Evolutionary conservation across 2,329 filamentous ascomycete genomes (phyloP), one percentile per base, ranked within the genome.

Genomic region (Aschersonia sp.): DNA sequence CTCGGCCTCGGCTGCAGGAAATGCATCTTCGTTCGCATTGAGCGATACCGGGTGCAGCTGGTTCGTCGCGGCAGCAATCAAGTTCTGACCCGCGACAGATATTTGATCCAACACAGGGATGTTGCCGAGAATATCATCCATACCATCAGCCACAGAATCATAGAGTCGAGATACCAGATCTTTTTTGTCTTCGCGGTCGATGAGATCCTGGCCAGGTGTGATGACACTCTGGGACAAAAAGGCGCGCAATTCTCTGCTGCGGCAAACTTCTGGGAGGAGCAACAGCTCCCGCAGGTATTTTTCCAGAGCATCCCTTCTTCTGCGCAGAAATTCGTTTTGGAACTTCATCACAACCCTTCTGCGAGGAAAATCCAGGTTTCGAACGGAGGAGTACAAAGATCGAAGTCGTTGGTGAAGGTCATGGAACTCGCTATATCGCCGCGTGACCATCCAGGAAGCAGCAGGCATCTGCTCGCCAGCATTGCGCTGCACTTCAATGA

Each of bases 91-190:
- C 5, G 92, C 89, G 2, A 89, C 77, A 0, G 89, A 95, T 5
- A 98, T 77, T 61, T 97, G 92, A 57, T 98, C 92, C 31, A 98
- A 75, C 0, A 96, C 89, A 1, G 92, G 88, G 43, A 97, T 91
- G 60, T 95, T 97, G 48, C 92, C 92, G 3, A 98, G 71, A 48
- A 98, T 94, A 56, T 98, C 92, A 61, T 98, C 92, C 84, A 98
- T 94, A 35, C 94, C 92, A 60, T 98, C 92, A 1, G 91, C 86
- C 29, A 98, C 91, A 0, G 91, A 97, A 61, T 94, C 94, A 67
- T 97, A 98, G 45, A 98, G 80, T 4, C 92, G 82, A 1, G 87
- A 89, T 53, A 98, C 92, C 62, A 98, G 89, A 61, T 97, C 86
- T 61, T 77, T 84, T 64, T 85, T 85, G 56, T 78, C 78, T 47